Evolutionary conservation across 192 early-diverging fungal species (phyloP), one percentile per base, ranked within the genome.

Genomic region (Coemansia erecta): DNA sequence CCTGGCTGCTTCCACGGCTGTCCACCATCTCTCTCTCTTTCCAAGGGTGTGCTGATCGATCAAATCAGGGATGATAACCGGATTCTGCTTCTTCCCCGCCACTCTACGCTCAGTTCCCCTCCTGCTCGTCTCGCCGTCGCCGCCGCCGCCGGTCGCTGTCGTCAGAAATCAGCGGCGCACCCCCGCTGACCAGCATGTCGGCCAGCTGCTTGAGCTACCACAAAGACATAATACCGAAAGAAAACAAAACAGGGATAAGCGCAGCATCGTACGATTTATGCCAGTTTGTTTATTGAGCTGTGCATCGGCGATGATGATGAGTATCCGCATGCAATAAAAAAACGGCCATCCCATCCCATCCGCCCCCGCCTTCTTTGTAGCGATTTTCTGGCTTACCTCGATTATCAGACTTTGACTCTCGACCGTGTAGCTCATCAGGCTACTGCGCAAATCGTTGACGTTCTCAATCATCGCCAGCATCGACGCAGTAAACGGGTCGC

Each of bases 401-500:
- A 21, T 23, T 8, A 59, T 49, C 31, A 66, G 49, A 56, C 52
- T 15, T 44, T 63, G 45, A 45, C 60, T 48, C 17, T 57, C 51
- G 7, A 6, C 22, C 31, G 55, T 23, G 23, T 59, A 59, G n/a
- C 24, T 49, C 51, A 26, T 24, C 17, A 77, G 49, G 22, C 54
- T 56, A 22, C 14, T 19, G 13, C 55, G 68, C 51, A 77, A 12
- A 31, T 8, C 54, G 40, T 49, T 28, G 8, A 66, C 68, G 11
- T 42, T 55, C 2, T 53, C 48, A 1, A 70, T 48, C 53, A 71
- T 63, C 7, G 41, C 54, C 12, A 67, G 57, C 8, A 77, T 40
- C 6, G 61, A 53, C 12, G 43, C 49, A 13, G 74, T 71, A 35
- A 64, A 64, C 2, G 64, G 46, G 37, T 77, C 74, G 17, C 61